These are phyloP conservation scores for Ogataea methylovora DNA, from an alignment of 805 yeast species.

Conservation along the genomic window DNA sequence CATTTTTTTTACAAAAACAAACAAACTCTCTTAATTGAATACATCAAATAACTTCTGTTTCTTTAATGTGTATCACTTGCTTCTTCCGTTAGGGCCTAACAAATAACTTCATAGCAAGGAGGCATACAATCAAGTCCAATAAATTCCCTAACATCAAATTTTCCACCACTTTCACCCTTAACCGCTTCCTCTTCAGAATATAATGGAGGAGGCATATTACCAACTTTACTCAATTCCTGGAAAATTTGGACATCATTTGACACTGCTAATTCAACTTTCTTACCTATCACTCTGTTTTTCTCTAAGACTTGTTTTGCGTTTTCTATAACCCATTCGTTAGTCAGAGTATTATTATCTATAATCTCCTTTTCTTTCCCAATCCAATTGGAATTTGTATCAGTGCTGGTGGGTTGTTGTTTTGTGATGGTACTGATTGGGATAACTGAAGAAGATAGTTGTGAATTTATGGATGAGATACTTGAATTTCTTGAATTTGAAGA, in stretches of 20 bases:
- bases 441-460: too few species aligned
- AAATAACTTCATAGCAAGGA: too few species aligned
- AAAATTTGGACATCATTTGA: slow-evolving; percentile 12
- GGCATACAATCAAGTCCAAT: too few species aligned
- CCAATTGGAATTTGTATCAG: neutral
- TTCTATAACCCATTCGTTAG: slow-evolving; percentile 11
- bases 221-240: slow-evolving; percentile 12
- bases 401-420: neutral
- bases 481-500: slow-evolving; percentile 1
- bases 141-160: too few species aligned
- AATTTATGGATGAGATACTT: slow-evolving; percentile 3
- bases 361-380: neutral
- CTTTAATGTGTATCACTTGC: too few species aligned
- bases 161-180: too few species aligned
- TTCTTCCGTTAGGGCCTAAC: too few species aligned
- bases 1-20: too few species aligned
- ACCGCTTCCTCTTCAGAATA: too few species aligned
- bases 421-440: neutral
- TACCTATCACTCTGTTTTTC: neutral
- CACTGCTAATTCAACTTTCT: slow-evolving; percentile 17
- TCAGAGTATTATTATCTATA: neutral
- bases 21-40: too few species aligned
- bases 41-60: too few species aligned
- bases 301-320: slow-evolving; percentile 16
- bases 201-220: slow-evolving; percentile 15